phyloP scores from a whole-genome alignment of 371 early-diverging fungal genomes.

The Circinella minor region DNA sequence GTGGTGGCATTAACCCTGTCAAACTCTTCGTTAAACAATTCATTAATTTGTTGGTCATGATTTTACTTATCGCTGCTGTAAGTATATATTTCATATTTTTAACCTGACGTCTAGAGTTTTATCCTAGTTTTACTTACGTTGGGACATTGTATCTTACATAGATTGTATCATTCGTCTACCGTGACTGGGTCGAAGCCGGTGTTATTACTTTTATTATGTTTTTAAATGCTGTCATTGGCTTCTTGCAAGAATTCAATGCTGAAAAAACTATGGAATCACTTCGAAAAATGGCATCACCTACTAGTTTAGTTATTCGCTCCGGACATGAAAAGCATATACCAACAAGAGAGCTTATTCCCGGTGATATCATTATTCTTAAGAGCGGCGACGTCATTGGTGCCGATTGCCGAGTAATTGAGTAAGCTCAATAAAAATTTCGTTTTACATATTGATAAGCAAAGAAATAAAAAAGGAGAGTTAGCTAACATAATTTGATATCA shows the following conservation, averaged over 20 bases:
- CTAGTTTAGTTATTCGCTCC: slow-evolving; percentile 77
- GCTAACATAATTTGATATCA: background rate
- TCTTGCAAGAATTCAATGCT: slow-evolving; percentile 89
- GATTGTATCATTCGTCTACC: slow-evolving; percentile 64
- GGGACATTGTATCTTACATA: slow-evolving; percentile 6
- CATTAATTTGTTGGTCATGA: slow-evolving; percentile 83
- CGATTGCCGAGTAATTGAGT: slow-evolving; percentile 83
- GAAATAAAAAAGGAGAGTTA: background rate
- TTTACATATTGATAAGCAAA: too few relatives aligned
- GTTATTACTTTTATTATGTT: slow-evolving; percentile 79
- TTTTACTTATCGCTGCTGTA: slow-evolving; percentile 77
- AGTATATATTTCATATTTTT: slow-evolving; percentile 8
- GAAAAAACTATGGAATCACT: slow-evolving; percentile 92
- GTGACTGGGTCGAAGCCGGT: slow-evolving; percentile 72
- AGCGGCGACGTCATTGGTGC: slow-evolving; percentile 95
- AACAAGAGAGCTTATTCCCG: slow-evolving; percentile 76
- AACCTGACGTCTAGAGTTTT: background rate
- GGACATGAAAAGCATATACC: slow-evolving; percentile 77
- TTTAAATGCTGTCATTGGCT: slow-evolving; percentile 84
- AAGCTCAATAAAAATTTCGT: slow-evolving; percentile 42
- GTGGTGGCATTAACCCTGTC: slow-evolving; percentile 66
- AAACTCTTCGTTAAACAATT: slow-evolving; percentile 78
- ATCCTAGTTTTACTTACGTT: background rate
- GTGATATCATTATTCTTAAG: slow-evolving; percentile 87
- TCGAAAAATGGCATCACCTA: slow-evolving; percentile 83